phyloP scores from a whole-genome alignment of 2,329 filamentous ascomycete species.

The Arthroderma sp. region DNA sequence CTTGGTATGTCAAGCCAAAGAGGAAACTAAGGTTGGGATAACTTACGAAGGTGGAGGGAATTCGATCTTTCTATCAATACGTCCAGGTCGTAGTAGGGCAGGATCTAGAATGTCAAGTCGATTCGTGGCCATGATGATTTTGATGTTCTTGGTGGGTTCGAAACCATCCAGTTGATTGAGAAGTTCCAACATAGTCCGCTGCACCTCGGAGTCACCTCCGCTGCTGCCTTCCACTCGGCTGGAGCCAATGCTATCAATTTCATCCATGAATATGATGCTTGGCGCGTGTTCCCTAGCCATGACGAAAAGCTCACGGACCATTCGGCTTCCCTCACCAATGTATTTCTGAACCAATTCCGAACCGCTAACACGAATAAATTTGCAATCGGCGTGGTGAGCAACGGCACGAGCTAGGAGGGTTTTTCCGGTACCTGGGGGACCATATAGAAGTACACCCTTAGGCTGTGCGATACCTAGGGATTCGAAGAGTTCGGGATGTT shows the following conservation, averaged over 20 bases:
- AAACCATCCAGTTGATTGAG: conserved; percentile 98
- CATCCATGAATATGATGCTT: conserved; percentile 99
- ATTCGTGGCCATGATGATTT: conserved; percentile 99
- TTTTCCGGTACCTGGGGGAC: conserved; percentile 93
- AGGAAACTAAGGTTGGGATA: background rate
- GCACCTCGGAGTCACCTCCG: conserved; percentile 92
- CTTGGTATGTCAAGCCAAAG: background rate
- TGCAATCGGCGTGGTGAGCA: conserved; percentile 96
- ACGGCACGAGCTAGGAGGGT: conserved; percentile 89
- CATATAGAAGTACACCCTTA: conserved; percentile 93
- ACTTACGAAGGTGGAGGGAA: conserved; percentile 78
- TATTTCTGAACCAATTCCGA: conserved; percentile 98
- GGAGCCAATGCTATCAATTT: conserved; percentile 97
- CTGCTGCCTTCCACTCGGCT: conserved; percentile 92
- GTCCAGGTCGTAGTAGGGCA: conserved; percentile 83
- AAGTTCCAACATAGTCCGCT: conserved; percentile 95
- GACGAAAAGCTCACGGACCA: conserved; percentile 97
- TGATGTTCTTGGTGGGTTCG: conserved; percentile 99
- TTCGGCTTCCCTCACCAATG: conserved; percentile 92
- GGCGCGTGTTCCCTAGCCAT: conserved; percentile 98
- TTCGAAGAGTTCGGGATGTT: conserved; percentile 97
- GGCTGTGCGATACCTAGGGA: conserved; percentile 97
- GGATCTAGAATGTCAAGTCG: conserved; percentile 94
- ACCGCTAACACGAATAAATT: conserved; percentile 94
- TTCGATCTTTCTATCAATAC: conserved; percentile 97